Conservation (phyloP, 805 yeast genomes). For the Cyberlindnera xylosilytica region DNA sequence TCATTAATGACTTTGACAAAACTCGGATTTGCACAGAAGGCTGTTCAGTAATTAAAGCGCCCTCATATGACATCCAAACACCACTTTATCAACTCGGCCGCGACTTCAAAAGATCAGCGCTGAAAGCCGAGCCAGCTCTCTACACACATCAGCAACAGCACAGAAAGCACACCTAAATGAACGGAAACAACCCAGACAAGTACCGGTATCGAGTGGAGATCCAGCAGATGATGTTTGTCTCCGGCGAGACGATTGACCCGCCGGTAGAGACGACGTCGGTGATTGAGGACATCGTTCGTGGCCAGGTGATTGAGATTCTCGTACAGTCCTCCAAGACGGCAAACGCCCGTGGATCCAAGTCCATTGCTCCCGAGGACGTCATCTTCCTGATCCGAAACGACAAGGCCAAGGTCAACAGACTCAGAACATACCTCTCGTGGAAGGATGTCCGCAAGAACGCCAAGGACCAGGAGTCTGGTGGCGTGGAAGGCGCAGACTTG, state of each 20-base stretch:
- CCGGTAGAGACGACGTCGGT: constrained; percentile 89
- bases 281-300: constrained; percentile 91
- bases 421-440: constrained; percentile 92
- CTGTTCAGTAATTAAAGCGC: no score
- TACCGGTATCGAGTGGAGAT: constrained; percentile 87
- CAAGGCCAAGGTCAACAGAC: constrained; percentile 86
- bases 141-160: not conserved
- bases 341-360: constrained; percentile 71
- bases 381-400: constrained; percentile 91
- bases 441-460: constrained; percentile 90
- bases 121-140: not conserved
- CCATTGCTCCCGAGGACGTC: constrained; percentile 88
- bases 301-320: constrained; percentile 87
- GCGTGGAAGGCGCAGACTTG: constrained; percentile 50
- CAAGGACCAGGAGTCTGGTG: constrained; percentile 63
- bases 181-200: constrained; percentile 33
- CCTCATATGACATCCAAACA: not conserved
- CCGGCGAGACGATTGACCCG: constrained; percentile 93
- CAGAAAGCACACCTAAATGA: constrained; percentile 15
- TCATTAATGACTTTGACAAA: no score
- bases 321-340: constrained; percentile 78
- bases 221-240: constrained; percentile 98
- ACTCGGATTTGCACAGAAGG: no score
- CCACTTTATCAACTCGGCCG: not conserved
- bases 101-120: no score